Percentiles rank a stretch among this genome's conserved stretches.
phyloP scores from a whole-genome alignment of 495 filamentous ascomycete genomes.

The Letharia columbiana region DNA sequence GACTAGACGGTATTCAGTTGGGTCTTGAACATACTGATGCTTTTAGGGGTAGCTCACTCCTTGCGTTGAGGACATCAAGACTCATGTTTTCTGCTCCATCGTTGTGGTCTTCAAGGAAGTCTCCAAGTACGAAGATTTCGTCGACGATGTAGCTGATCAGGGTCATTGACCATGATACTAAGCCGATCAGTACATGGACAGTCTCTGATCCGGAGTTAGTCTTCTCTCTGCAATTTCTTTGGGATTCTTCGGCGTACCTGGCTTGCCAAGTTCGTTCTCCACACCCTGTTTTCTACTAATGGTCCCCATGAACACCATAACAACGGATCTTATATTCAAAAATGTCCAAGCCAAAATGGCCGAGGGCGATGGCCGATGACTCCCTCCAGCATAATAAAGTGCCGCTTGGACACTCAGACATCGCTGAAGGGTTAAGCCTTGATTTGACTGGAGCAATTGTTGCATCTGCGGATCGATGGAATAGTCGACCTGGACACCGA shows the following conservation, averaged over 20 bases:
- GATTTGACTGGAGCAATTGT: slow-evolving; percentile 54
- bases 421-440: slow-evolving; percentile 47
- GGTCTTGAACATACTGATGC: slow-evolving; percentile 12
- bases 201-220: slow-evolving; percentile 34
- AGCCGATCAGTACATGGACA: slow-evolving; percentile 46
- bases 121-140: slow-evolving; percentile 53
- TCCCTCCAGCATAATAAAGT: slow-evolving; percentile 55
- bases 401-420: slow-evolving; percentile 63
- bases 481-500: slow-evolving; percentile 62
- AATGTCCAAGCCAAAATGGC: slow-evolving; percentile 67
- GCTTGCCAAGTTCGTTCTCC: slow-evolving; percentile 53
- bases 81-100: slow-evolving; percentile 29
- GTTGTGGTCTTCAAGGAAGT: slow-evolving; percentile 38
- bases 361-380: slow-evolving; percentile 47
- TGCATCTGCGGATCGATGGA: slow-evolving; percentile 59
- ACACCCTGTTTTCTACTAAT: slow-evolving; percentile 38
- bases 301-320: slow-evolving; percentile 56
- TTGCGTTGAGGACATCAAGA: slow-evolving; percentile 38
- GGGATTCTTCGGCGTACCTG: slow-evolving; percentile 37
- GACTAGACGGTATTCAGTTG: slow-evolving; percentile 23
- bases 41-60: slow-evolving; percentile 31
- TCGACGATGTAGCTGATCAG: slow-evolving; percentile 62
- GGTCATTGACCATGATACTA: slow-evolving; percentile 57
- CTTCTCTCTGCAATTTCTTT: background rate
- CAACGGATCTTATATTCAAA: slow-evolving; percentile 61